These are phyloP conservation scores for Colletotrichum neosansevieriae DNA, from an alignment of 2,329 filamentous ascomycete species.

Conservation along the genomic window DNA sequence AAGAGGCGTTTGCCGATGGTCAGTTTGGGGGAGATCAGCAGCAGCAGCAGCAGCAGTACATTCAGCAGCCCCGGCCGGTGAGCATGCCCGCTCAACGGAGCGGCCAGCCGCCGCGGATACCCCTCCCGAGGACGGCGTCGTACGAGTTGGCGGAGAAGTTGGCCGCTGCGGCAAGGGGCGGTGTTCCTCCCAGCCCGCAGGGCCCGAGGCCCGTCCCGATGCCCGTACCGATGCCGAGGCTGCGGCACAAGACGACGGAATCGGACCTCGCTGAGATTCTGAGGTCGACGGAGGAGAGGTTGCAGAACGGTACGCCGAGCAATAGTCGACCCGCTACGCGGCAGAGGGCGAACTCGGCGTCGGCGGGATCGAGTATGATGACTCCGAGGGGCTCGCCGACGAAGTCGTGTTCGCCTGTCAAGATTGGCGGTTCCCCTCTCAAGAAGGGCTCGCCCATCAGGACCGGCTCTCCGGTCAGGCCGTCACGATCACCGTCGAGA, in stretches of 20 bases:
- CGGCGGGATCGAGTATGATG: conserved; percentile 36
- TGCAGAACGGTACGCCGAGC: conserved; percentile 55
- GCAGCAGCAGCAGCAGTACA: conserved; percentile 17
- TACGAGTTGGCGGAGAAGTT: conserved; percentile 40
- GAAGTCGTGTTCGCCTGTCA: conserved; percentile 14
- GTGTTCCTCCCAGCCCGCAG: conserved; percentile 30
- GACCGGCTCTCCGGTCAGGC: neutral
- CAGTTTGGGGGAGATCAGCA: conserved; percentile 32
- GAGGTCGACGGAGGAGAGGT: conserved; percentile 63
- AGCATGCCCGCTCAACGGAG: conserved; percentile 12
- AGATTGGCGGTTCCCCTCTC: neutral
- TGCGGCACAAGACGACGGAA: conserved; percentile 55
- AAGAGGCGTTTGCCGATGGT: conserved; percentile 42
- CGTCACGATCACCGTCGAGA: conserved; percentile 10
- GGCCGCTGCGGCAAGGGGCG: conserved; percentile 39
- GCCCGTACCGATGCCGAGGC: conserved; percentile 33
- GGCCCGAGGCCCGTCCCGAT: conserved; percentile 38
- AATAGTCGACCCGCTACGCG: conserved; percentile 46
- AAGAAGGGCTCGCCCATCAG: conserved; percentile 19
- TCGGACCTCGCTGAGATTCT: conserved; percentile 64
- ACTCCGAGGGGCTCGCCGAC: conserved; percentile 28
- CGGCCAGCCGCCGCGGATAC: conserved; percentile 25
- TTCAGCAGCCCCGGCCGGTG: conserved; percentile 32
- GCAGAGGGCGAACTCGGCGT: conserved; percentile 47
- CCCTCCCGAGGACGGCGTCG: conserved; percentile 34